Evolutionary conservation across 1,284 basidiomycete genomes (phyloP).

Genomic region (Lignosus rhinocerotis): DNA sequence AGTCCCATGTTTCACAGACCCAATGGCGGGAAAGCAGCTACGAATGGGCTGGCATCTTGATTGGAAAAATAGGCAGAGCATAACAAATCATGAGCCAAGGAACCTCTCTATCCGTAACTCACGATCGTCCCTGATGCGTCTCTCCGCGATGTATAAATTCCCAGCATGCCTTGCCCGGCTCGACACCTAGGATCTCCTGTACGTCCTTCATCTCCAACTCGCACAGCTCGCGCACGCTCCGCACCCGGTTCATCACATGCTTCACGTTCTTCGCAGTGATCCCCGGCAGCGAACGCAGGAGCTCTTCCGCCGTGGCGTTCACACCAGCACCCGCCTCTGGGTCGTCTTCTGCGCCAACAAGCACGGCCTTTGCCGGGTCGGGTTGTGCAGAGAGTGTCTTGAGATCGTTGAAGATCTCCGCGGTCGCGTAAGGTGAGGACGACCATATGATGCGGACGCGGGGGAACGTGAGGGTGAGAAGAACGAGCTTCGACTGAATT

Average conservation of each 20-base stretch:
- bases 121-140: neutral
- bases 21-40: too few relatives aligned
- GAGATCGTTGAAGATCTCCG: constrained; percentile 92
- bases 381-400: constrained; percentile 88
- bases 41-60: too few relatives aligned
- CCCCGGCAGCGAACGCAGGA: constrained; percentile 74
- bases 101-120: neutral
- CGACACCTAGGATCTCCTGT: constrained; percentile 79
- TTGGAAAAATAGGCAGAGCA: too few relatives aligned
- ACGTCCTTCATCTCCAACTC: constrained; percentile 63
- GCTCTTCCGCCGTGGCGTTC: constrained; percentile 75
- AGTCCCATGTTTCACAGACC: too few relatives aligned
- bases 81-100: too few relatives aligned
- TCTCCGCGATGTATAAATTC: constrained; percentile 82
- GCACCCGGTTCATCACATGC: constrained; percentile 81
- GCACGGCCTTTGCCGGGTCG: constrained; percentile 71
- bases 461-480: constrained; percentile 89
- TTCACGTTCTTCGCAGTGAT: constrained; percentile 85
- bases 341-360: constrained; percentile 80
- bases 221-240: constrained; percentile 78
- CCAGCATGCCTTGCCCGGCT: constrained; percentile 79
- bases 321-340: constrained; percentile 63
- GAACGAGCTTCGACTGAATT: constrained; percentile 88
- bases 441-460: constrained; percentile 96
- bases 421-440: constrained; percentile 89